Percentiles rank a stretch among this genome's conserved stretches.
These are phyloP conservation scores for Colletotrichum incanum DNA, from an alignment of 2,329 filamentous ascomycete species.

Conservation along the genomic window DNA sequence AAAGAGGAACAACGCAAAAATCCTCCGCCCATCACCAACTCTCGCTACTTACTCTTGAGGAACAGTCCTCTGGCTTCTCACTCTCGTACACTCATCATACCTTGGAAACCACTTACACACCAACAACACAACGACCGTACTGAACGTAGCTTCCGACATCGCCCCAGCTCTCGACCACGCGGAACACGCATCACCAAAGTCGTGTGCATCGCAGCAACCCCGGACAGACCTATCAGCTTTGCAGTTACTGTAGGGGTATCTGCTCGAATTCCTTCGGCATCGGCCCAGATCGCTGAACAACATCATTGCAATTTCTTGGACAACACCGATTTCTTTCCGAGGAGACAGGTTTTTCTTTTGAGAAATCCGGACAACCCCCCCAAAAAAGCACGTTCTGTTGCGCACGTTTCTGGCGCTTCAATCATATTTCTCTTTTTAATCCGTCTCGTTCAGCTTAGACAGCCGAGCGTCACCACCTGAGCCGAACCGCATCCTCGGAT, in stretches of 20 bases:
- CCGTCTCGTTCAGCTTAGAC: slow-evolving; percentile 10
- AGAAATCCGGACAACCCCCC: background rate
- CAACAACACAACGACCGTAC: background rate
- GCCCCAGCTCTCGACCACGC: background rate
- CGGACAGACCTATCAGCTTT: slow-evolving; percentile 29
- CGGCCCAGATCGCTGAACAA: slow-evolving; percentile 13
- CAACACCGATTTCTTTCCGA: background rate
- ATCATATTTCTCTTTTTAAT: too few species aligned
- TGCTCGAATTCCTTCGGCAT: slow-evolving; percentile 32
- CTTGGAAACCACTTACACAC: background rate
- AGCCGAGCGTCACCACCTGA: slow-evolving; percentile 35
- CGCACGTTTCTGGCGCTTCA: background rate
- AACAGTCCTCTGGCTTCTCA: background rate
- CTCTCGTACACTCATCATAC: background rate
- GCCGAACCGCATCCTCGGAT: slow-evolving; percentile 41
- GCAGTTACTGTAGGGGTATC: slow-evolving; percentile 18
- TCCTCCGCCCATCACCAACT: background rate
- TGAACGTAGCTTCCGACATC: background rate
- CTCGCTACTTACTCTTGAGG: background rate
- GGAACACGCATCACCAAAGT: background rate
- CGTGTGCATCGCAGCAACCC: slow-evolving; percentile 2
- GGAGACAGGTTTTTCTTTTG: background rate
- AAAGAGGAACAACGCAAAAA: background rate
- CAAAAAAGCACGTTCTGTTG: background rate
- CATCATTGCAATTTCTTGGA: background rate